Base-by-base conservation (phyloP, 805 yeast genomes). In the Tetrapisispora fleetii region DNA sequence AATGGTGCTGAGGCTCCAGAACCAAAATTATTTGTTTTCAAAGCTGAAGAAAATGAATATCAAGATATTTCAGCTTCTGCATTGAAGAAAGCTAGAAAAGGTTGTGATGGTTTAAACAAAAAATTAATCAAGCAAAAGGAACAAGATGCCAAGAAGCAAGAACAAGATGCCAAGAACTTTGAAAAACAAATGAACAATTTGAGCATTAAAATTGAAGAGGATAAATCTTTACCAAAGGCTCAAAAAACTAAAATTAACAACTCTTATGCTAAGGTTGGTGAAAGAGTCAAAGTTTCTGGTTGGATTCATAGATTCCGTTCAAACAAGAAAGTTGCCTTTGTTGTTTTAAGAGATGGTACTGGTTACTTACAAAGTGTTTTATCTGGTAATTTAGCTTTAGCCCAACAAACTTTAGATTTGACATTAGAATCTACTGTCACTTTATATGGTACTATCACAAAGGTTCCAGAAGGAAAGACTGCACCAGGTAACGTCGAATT, bases 401-500 rank as follows among this genome's bases (percentile, higher is more conserved):
- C 96, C 43, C 81, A 84, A 69, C 82, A 79, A 67, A 90, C 98
- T 40, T 72, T 76, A 58, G 84, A 83, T 50, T 76, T 95, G 63
- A 91, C 99, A 11, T 70, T 91, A 57, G 99, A 93, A 73, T 77
- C 95, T 17, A 83, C 96, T 16, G 76, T 95, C 32, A 66, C 81
- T 45, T 70, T 93, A 50, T 85, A 77, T 64, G 99, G 99, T 70
- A 78, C 79, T 27, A 74, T 93, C 52, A 77, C 78, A 67, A 79
- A 83, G 59, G 75, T 95, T 44, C 98, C 98, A 49, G 97, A 88
- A 67, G 99, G 99, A 54, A 90, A 93, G 68, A 74, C 84, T 56
- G 99, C 99, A 10, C 96, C 97, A 50, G 98, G 98, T 54, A 96
- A 95, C 52, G 95, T 91, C 54, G 99, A 93, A 72, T 77, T 95